Evolutionary conservation across 1,284 basidiomycete species (phyloP).

Genomic region (Boletus smithii): DNA sequence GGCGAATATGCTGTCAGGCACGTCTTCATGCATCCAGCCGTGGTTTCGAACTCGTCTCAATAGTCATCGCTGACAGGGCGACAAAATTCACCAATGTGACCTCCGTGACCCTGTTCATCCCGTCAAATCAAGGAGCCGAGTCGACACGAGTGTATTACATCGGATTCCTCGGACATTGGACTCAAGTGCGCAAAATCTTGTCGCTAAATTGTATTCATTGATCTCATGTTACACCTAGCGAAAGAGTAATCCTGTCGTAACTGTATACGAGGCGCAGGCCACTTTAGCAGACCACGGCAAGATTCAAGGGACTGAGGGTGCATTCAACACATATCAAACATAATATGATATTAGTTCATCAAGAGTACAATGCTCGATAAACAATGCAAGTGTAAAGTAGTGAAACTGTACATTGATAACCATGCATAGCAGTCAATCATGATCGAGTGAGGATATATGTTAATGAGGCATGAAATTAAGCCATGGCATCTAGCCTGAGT

Average conservation of each 20-base stretch:
- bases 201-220: neutral
- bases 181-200: conserved; percentile 50
- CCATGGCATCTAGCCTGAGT: conserved; percentile 12
- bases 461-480: neutral
- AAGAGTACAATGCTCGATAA: conserved; percentile 6
- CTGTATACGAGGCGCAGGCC: conserved; percentile 77
- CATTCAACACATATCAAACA: conserved; percentile 42
- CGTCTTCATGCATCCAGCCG: conserved; percentile 9
- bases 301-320: conserved; percentile 67
- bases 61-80: conserved; percentile 43
- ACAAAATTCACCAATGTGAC: conserved; percentile 76
- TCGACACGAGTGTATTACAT: conserved; percentile 68
- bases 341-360: conserved; percentile 12
- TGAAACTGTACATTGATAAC: conserved; percentile 3
- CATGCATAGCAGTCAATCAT: neutral
- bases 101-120: conserved; percentile 71
- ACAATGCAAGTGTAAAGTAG: conserved; percentile 19
- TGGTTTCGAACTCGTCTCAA: neutral
- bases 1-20: conserved; percentile 75
- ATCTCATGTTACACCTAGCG: conserved; percentile 40
- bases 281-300: conserved; percentile 79
- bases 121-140: conserved; percentile 70
- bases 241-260: conserved; percentile 64
- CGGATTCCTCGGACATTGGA: conserved; percentile 78
- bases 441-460: conserved; percentile 1